A percentile compares a stretch with the other conserved stretches of the same genome.
These are phyloP conservation scores for Stephanodiscus triporus DNA, from an alignment of 108 stramenopile species.

Conservation along the genomic window DNA sequence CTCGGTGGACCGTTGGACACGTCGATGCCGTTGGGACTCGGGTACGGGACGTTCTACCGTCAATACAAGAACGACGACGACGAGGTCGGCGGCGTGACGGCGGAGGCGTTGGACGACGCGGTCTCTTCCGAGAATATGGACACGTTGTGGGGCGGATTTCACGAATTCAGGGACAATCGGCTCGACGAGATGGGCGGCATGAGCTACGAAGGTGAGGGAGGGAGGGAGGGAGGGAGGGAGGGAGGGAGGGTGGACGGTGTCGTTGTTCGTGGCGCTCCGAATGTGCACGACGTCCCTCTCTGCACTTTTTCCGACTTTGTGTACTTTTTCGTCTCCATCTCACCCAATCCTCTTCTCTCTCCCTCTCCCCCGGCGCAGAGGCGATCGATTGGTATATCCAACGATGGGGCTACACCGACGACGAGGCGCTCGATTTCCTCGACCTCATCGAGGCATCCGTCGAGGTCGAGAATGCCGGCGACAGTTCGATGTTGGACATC, in stretches of 20 bases:
- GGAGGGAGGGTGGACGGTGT: too few relatives aligned
- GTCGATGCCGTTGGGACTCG: not conserved
- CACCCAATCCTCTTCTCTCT: not conserved
- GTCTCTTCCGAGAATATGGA: not conserved
- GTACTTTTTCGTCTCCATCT: too few relatives aligned
- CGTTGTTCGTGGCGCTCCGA: too few relatives aligned
- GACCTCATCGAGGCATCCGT: not conserved
- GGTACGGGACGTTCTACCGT: not conserved
- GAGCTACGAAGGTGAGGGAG: conserved; percentile 6
- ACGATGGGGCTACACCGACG: conserved; percentile 1
- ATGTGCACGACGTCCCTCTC: too few relatives aligned
- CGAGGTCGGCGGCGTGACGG: not conserved
- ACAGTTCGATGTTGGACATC: conserved; percentile 6
- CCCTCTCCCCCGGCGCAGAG: conserved; percentile 3
- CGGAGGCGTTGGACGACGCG: not conserved
- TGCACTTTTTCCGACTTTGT: too few relatives aligned
- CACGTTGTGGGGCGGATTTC: conserved; percentile 1
- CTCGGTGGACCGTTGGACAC: not conserved
- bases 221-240: too few relatives aligned
- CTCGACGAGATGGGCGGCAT: conserved; percentile 1
- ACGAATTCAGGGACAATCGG: not conserved
- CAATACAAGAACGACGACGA: not conserved
- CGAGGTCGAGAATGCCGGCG: conserved; percentile 1
- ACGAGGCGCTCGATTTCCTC: conserved; percentile 6
- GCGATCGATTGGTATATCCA: conserved; percentile 10